Percentiles rank a stretch among this genome's conserved stretches.
These are phyloP conservation scores for Lineolata rhizophorae DNA, from an alignment of 495 filamentous ascomycete species.

Conservation along the genomic window DNA sequence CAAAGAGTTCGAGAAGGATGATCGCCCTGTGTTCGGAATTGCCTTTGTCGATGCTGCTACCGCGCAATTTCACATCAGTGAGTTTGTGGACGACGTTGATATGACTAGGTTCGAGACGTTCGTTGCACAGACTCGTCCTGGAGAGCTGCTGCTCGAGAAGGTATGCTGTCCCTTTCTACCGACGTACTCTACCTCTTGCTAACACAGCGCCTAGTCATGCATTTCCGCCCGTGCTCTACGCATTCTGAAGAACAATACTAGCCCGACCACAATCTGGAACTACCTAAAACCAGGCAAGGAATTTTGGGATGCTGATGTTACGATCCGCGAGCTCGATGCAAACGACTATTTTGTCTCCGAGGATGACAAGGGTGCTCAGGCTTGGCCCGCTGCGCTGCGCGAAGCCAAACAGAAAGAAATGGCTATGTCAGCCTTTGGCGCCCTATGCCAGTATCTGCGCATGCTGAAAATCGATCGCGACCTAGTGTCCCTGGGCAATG, in stretches of 20 bases:
- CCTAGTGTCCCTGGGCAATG: slow-evolving; percentile 75
- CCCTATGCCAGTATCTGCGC: slow-evolving; percentile 67
- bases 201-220: slow-evolving; percentile 22
- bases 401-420: slow-evolving; percentile 59
- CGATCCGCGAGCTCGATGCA: slow-evolving; percentile 61
- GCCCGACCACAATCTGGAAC: slow-evolving; percentile 89
- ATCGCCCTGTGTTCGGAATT: slow-evolving; percentile 68
- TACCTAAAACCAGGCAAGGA: slow-evolving; percentile 70
- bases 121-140: slow-evolving; percentile 77
- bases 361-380: slow-evolving; percentile 37
- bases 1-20: slow-evolving; percentile 48
- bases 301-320: slow-evolving; percentile 75
- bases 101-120: slow-evolving; percentile 97
- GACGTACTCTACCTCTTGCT: too few relatives aligned
- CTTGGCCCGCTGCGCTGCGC: slow-evolving; percentile 61
- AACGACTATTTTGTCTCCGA: slow-evolving; percentile 55
- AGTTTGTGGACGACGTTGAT: slow-evolving; percentile 81
- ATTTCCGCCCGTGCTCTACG: slow-evolving; percentile 67
- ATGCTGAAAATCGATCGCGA: slow-evolving; percentile 70
- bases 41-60: slow-evolving; percentile 93
- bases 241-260: slow-evolving; percentile 93
- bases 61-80: slow-evolving; percentile 78
- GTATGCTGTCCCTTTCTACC: slow-evolving; percentile 1
- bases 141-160: slow-evolving; percentile 81
- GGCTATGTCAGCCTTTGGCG: slow-evolving; percentile 83